These are phyloP conservation scores for Cantharellus cinnabarinus DNA, from an alignment of 768 basidiomycete genomes.

Conservation along the genomic window DNA sequence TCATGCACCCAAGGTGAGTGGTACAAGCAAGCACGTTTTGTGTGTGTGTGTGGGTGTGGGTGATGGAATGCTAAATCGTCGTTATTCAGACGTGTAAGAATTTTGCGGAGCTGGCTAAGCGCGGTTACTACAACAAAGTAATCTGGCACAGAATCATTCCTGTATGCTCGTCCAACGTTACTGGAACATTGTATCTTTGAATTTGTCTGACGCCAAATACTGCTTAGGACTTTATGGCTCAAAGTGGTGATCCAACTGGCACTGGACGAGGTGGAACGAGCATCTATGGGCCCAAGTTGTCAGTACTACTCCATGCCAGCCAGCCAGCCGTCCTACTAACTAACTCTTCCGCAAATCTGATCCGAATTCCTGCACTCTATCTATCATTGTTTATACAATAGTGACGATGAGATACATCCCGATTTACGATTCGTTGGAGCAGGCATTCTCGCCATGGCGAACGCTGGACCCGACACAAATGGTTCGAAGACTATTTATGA, in stretches of 20 bases:
- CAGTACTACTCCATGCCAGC: slow-evolving; percentile 14
- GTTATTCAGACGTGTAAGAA: slow-evolving; percentile 70
- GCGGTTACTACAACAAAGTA: slow-evolving; percentile 82
- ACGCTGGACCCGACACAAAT: slow-evolving; percentile 87
- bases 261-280: slow-evolving; percentile 84
- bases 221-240: slow-evolving; percentile 84
- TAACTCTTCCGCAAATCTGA: not conserved
- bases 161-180: slow-evolving; percentile 19
- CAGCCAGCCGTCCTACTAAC: not conserved
- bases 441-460: slow-evolving; percentile 92
- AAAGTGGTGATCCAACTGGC: slow-evolving; percentile 88
- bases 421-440: slow-evolving; percentile 90
- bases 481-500: slow-evolving; percentile 19
- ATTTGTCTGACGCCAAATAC: slow-evolving; percentile 1
- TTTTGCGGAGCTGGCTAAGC: slow-evolving; percentile 75
- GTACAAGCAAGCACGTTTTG: not conserved
- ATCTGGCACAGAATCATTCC: slow-evolving; percentile 83
- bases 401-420: slow-evolving; percentile 78
- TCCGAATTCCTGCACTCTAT: not conserved
- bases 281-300: slow-evolving; percentile 80
- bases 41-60: no score
- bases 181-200: not conserved
- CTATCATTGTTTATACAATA: slow-evolving; percentile 14
- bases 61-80: not conserved
- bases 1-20: slow-evolving; percentile 52